phyloP scores from a whole-genome alignment of 306 rosid genomes.

The Lupinus albus region DNA sequence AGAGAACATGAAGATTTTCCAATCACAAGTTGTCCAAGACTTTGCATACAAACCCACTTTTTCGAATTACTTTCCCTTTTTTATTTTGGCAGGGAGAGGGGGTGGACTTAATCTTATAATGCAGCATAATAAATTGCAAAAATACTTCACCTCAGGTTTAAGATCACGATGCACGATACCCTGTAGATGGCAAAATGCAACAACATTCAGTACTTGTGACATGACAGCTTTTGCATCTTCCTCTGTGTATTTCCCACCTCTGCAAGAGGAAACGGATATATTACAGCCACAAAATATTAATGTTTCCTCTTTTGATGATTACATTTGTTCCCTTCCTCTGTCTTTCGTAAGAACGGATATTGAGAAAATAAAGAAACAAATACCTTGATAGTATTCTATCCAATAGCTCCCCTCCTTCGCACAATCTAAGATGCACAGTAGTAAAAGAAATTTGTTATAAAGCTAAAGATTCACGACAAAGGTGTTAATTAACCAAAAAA shows the following conservation, averaged over 20 bases:
- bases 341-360: not conserved
- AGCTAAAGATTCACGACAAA: not conserved
- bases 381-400: constrained; percentile 84
- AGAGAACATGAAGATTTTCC: no score
- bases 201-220: constrained; percentile 66
- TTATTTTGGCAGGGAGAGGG: not conserved
- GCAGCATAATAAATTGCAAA: not conserved
- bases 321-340: constrained; percentile 6
- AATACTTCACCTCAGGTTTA: constrained; percentile 70
- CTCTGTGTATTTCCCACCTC: constrained; percentile 85
- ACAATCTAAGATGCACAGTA: constrained; percentile 53
- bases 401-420: constrained; percentile 87
- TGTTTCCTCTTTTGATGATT: not conserved
- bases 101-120: not conserved
- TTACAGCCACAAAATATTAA: constrained; percentile 7
- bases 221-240: constrained; percentile 76
- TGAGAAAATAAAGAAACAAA: not conserved
- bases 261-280: constrained; percentile 40
- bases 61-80: not conserved
- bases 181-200: constrained; percentile 78
- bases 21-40: no score
- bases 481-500: not conserved
- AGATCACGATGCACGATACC: constrained; percentile 86
- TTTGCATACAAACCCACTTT: no score
- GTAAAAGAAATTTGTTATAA: constrained; percentile 1